Percentiles rank a stretch among this genome's conserved stretches.
phyloP scores from a whole-genome alignment of 1,284 basidiomycete species.

The Ceratobasidium sp. region DNA sequence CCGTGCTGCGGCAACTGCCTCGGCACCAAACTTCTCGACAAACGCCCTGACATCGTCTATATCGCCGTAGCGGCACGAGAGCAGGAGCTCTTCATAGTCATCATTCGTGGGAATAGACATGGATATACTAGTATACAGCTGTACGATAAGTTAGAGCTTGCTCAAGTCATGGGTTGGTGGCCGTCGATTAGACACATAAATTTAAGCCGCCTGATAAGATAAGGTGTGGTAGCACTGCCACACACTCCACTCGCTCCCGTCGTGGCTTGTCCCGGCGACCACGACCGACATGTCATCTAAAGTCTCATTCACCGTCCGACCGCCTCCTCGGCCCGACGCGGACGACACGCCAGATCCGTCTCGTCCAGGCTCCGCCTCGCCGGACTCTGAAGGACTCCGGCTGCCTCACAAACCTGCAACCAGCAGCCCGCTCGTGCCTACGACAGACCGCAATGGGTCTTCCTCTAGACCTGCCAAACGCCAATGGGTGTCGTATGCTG shows the following conservation, averaged over 20 bases:
- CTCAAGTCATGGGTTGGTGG: background rate
- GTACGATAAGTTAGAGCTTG: background rate
- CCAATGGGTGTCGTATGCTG: conserved; percentile 47
- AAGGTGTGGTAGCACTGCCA: conserved; percentile 36
- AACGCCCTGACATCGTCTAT: conserved; percentile 78
- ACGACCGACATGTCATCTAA: conserved; percentile 56
- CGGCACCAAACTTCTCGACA: conserved; percentile 66
- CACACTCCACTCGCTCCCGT: background rate
- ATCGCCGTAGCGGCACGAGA: conserved; percentile 87
- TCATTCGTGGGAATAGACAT: conserved; percentile 58
- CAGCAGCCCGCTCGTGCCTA: conserved; percentile 68
- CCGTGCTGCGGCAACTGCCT: conserved; percentile 63
- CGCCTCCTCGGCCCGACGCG: conserved; percentile 63
- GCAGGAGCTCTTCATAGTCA: conserved; percentile 79
- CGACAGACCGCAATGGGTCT: conserved; percentile 59
- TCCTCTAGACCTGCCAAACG: conserved; percentile 52
- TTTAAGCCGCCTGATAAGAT: conserved; percentile 39
- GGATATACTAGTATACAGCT: conserved; percentile 12
- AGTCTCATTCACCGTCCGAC: conserved; percentile 78
- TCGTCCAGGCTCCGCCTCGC: conserved; percentile 68
- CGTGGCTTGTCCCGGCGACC: conserved; percentile 35
- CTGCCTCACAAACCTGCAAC: conserved; percentile 56
- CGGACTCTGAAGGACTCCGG: conserved; percentile 50
- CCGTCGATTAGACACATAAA: conserved; percentile 18
- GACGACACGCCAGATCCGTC: conserved; percentile 68